phyloP scores from a whole-genome alignment of 768 basidiomycete genomes.

The Coprinopsis cinerea region DNA sequence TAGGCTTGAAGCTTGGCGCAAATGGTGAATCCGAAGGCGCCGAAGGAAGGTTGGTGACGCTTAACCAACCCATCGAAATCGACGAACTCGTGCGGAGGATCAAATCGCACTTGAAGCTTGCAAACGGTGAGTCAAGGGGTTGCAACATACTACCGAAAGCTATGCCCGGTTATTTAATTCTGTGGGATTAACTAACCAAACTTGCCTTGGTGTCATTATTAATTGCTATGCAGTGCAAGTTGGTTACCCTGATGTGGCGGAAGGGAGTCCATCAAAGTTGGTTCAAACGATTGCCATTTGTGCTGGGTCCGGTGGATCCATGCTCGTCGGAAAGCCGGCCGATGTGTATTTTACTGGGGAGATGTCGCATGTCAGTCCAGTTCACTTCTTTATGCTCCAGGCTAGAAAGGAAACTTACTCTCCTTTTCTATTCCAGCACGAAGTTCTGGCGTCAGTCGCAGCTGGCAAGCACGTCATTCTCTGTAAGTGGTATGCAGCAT shows the following conservation, averaged over 20 bases:
- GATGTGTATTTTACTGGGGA: conserved; percentile 93
- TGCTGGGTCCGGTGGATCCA: conserved; percentile 81
- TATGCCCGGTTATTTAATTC: conserved; percentile 7
- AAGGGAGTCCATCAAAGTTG: conserved; percentile 23
- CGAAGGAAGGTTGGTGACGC: conserved; percentile 61
- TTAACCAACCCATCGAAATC: conserved; percentile 53
- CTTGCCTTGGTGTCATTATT: no score
- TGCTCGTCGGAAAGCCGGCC: conserved; percentile 66
- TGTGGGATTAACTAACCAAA: no score
- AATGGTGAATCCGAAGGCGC: conserved; percentile 43
- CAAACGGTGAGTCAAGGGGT: conserved; percentile 22
- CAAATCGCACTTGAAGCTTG: conserved; percentile 55
- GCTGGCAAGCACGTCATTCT: conserved; percentile 75
- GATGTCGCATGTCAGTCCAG: conserved; percentile 72
- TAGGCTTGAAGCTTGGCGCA: conserved; percentile 32
- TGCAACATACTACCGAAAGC: conserved; percentile 9
- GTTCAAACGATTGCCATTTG: conserved; percentile 77
- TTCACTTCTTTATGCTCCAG: conserved; percentile 7
- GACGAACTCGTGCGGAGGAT: conserved; percentile 58
- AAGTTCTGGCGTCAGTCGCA: conserved; percentile 77
- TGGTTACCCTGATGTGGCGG: conserved; percentile 36
- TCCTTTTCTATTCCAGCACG: conserved; percentile 59
- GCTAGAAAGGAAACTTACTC: conserved; percentile 17
- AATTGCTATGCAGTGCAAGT: conserved; percentile 51
- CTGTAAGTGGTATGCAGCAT: conserved; percentile 47